Evolutionary conservation across 2,329 filamentous ascomycete species (phyloP).

Genomic region (Hortaea werneckii): DNA sequence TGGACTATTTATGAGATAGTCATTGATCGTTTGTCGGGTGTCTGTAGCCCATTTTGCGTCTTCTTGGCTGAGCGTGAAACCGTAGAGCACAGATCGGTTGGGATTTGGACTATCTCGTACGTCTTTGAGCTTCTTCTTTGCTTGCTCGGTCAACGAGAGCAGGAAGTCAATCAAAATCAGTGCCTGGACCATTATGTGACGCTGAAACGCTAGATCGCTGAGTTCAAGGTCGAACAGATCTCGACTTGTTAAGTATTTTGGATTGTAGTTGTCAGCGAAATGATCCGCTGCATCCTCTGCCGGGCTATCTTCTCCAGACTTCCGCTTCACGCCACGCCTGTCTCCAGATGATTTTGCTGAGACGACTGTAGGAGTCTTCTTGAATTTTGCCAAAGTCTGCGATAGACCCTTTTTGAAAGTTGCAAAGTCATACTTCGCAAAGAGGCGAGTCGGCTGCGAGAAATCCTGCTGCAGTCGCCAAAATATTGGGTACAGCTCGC

Average conservation of each 20-base stretch:
- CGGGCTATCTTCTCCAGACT: slow-evolving; percentile 29
- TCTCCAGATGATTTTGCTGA: slow-evolving; percentile 58
- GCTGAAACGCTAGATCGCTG: slow-evolving; percentile 84
- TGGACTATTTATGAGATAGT: slow-evolving; percentile 56
- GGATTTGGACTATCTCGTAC: slow-evolving; percentile 34
- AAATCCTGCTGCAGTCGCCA: slow-evolving; percentile 91
- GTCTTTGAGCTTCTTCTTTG: slow-evolving; percentile 67
- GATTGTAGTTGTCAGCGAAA: slow-evolving; percentile 70
- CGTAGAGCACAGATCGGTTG: slow-evolving; percentile 83
- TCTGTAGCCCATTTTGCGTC: slow-evolving; percentile 76
- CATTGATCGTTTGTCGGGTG: slow-evolving; percentile 69
- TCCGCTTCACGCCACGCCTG: slow-evolving; percentile 60
- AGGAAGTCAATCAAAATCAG: slow-evolving; percentile 93
- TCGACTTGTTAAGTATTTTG: slow-evolving; percentile 94
- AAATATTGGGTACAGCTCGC: slow-evolving; percentile 78
- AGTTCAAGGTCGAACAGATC: slow-evolving; percentile 97
- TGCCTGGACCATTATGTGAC: slow-evolving; percentile 89
- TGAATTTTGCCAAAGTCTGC: slow-evolving; percentile 64
- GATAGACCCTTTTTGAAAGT: slow-evolving; percentile 54
- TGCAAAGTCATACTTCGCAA: slow-evolving; percentile 57
- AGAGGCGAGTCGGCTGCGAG: slow-evolving; percentile 77
- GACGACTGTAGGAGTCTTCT: slow-evolving; percentile 55
- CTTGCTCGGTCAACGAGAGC: slow-evolving; percentile 72
- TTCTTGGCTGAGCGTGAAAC: slow-evolving; percentile 66
- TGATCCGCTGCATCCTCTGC: slow-evolving; percentile 44